Base-by-base conservation (phyloP, 1,284 basidiomycete genomes). In the Leccinum subrobustum region DNA sequence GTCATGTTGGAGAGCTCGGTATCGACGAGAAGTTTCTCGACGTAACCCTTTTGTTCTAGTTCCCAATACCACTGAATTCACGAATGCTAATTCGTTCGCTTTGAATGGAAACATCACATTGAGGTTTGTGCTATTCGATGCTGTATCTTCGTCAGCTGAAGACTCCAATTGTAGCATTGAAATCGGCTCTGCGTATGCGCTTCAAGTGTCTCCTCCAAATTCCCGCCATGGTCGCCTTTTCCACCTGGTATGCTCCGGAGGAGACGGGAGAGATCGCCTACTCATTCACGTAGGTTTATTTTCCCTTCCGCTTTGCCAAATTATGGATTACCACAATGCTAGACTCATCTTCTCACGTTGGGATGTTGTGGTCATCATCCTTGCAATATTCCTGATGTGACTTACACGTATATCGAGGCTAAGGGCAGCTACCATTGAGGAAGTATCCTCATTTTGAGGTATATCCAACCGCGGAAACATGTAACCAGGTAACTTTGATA, bases 41-140 rank as follows among this genome's bases (percentile, higher is more conserved):
- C 52, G 84, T 99, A 60, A 98, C 96, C 0, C 82, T 99, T 7
- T 99, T 70, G 96, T 97, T 2, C 84, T 99, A 35, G 96, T 99
- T 0, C 97, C 97, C 9, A 99, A 99, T 75, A 98, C 96, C 16
- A 99, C 97, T 20, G 97, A 99, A 77, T 99, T 99, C 75, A 98
- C 99, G 96, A 99, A 99, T 73, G 96, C 97, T 59, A 97, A 99
- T 71, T 96, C 95, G 18, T 99, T 99, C 71, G 96, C 97, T 16
- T 78, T 99, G 68, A 93, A 97, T 70, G 96, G 93, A 14, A 99
- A 99, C 75, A 99, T 99, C 67, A 95, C 97, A 1, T 79, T 99
- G 25, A 95, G 93, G 95, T 94, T 66, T 54, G 85, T 71, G 12
- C 54, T 29, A 1, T 51, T 42, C n/a, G 14, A 20, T 44, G 3